Conservation (phyloP, 73 alveolate genomes). For the Paramecium tetraurelia region DNA sequence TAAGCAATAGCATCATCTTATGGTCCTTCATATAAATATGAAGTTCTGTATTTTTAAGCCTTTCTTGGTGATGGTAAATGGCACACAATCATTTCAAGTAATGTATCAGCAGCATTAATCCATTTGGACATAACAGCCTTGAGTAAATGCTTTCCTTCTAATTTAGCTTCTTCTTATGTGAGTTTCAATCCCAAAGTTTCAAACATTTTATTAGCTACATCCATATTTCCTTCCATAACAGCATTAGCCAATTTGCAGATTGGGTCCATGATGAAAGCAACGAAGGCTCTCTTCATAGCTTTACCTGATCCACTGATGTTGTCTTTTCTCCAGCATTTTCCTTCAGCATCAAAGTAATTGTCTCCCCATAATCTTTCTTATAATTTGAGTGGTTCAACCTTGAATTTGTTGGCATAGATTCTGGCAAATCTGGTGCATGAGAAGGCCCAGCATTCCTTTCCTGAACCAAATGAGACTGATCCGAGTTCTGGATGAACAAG, state of each 20-base stretch:
- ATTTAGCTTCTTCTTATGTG: constrained; percentile 90
- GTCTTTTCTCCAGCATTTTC: constrained; percentile 93
- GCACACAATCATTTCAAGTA: constrained; percentile 96
- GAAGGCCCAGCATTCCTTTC: constrained; percentile 98
- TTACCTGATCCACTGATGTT: constrained; percentile 79
- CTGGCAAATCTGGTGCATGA: constrained; percentile 95
- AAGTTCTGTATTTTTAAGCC: constrained; percentile 98
- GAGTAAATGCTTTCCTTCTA: constrained; percentile 67
- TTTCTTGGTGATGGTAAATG: constrained; percentile 98
- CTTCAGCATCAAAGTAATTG: constrained; percentile 94
- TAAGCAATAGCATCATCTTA: constrained; percentile 96
- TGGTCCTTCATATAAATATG: constrained; percentile 98
- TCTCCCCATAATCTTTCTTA: constrained; percentile 98
- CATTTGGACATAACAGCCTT: constrained; percentile 93
- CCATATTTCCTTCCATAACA: constrained; percentile 87
- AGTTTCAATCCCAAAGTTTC: constrained; percentile 91
- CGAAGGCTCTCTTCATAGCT: constrained; percentile 92
- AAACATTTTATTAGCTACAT: constrained; percentile 83
- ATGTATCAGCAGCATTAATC: constrained; percentile 98
- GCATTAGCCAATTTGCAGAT: constrained; percentile 85
- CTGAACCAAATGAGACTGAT: constrained; percentile 97
- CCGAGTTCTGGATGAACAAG: constrained; percentile 86
- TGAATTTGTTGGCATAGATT: constrained; percentile 88
- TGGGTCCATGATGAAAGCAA: constrained; percentile 95
- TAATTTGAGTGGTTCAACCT: constrained; percentile 89